Evolutionary conservation across 805 yeast species (phyloP), one percentile per base, ranked within the genome.

Genomic region (Gaillardinia entomophila): DNA sequence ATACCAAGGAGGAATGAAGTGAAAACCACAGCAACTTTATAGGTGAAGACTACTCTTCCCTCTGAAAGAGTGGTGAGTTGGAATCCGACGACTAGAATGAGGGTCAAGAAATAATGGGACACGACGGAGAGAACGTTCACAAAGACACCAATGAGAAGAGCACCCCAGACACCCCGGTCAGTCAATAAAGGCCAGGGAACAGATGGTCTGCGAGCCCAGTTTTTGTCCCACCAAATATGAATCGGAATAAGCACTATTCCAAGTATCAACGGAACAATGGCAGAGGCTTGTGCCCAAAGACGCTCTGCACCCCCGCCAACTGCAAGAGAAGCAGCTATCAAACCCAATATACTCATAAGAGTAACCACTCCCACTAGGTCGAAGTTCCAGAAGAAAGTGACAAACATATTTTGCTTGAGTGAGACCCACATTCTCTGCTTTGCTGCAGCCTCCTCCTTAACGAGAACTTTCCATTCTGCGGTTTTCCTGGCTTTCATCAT

Each of bases 321-420:
- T 16, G 55, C 51, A 46, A 65, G 55, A 23, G 71, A 68, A 13
- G 62, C 55, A 34, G 63, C 44, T 33, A 62, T 49, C 16, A 60
- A 44, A 16, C 57, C 54, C 22, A 61, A 51, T n/a, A 57, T 61
- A 12, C 55, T 59, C 33, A 51, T 42, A 26, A 65, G 33, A 17
- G 63, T 34, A 19, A 62, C 24, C 16, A 52, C 47, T 13, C 69
- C 71, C 30, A 58, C 32, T 15, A 58, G 34, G 44, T 64, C 70
- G 33, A 61, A 55, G 33, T 58, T 61, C 45, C 54, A 54, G 41
- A 52, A 45, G 16, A 44, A 34, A 26, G 71, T 55, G 33, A 63
- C 59, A 12, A 56, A 31, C 23, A 56, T 20, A 15, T 31, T 33
- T n/a, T 38, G 49, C 10, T 51, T 45, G 33, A 38, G 37, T 14